Base-by-base conservation (phyloP, 495 filamentous ascomycete species). In the Stereocaulon alpinum region DNA sequence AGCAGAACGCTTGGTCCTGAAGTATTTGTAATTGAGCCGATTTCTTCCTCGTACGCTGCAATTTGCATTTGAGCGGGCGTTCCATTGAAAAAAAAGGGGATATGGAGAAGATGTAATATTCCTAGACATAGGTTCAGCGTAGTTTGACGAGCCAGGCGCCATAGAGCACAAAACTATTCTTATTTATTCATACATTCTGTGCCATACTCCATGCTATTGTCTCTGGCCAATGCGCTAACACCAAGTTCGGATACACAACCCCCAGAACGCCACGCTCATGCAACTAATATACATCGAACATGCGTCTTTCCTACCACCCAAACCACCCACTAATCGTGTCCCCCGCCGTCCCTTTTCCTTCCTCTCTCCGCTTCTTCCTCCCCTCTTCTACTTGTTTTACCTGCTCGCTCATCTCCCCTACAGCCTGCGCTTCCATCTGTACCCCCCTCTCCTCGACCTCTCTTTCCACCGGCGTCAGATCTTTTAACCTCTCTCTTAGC, bases 401-500 rank as follows among this genome's bases (percentile, higher is more conserved):
- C 61, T 76, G 71, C 40, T 76, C 64, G 27, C 74, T 77, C 61
- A 85, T 76, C 44, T 82, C 66, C 20, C 76, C 74, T 56, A 76
- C 81, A 43, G 81, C 81, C 59, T 77, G 75, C 48, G 81, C 67
- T 58, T 88, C 82, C 22, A 80, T 81, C 61, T 78, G 72, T 56
- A 86, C 73, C 11, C 84, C 79, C 64, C 77, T 72, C 58, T 86
- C 83, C 64, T 89, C 86, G 30, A 88, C 68, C 55, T 82, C 80
- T 22, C 85, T 73, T 61, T 89, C 84, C 53, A 79, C 75, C 4
- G 81, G 81, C 0, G 76, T 75, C 22, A 89, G 72, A 49, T 80
- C 76, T 42, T 84, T 76, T 58, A 87, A 67, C 22, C 74, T 71
- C 64, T 80, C 74, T 55, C 76, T 77, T 42, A 86, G 75, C 55